A percentile compares a stretch with the other conserved stretches of the same genome.
Evolutionary conservation across 2,329 filamentous ascomycete genomes (phyloP).

Genomic region (Microsporum audouinii): DNA sequence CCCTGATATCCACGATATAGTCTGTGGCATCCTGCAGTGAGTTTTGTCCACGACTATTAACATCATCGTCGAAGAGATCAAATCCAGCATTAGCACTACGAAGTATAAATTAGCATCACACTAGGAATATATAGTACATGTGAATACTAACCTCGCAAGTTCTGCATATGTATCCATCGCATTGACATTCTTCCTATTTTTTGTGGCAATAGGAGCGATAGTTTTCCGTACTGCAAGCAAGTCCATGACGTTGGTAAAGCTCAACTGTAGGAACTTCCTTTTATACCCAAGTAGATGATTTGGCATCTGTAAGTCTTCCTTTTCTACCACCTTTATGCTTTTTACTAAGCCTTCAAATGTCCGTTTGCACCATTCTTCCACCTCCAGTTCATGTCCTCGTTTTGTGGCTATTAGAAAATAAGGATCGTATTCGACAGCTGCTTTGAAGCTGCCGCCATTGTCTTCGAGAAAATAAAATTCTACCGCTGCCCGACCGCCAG

Average conservation of each 20-base stretch:
- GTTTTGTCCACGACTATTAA: conserved; percentile 68
- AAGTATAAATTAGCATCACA: not conserved
- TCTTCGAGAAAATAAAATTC: conserved; percentile 97
- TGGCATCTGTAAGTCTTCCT: conserved; percentile 88
- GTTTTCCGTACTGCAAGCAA: conserved; percentile 72
- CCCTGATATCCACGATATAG: conserved; percentile 95
- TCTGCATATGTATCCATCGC: conserved; percentile 98
- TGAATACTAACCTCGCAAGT: conserved; percentile 57
- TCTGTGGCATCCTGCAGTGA: conserved; percentile 82
- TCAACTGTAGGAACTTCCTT: conserved; percentile 74
- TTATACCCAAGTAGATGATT: conserved; percentile 90
- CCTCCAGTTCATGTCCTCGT: conserved; percentile 76
- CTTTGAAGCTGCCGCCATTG: conserved; percentile 83
- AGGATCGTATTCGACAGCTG: conserved; percentile 88
- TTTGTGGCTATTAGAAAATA: conserved; percentile 91
- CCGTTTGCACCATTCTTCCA: conserved; percentile 84
- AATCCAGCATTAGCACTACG: conserved; percentile 65
- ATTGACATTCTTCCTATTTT: conserved; percentile 91
- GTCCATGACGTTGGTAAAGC: conserved; percentile 78
- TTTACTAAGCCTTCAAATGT: conserved; percentile 75
- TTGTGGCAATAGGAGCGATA: conserved; percentile 83
- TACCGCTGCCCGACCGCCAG: conserved; percentile 75
- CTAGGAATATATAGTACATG: not conserved
- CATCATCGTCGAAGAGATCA: conserved; percentile 89
- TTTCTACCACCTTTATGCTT: conserved; percentile 63